Evolutionary conservation across 2,329 filamentous ascomycete genomes (phyloP), one percentile per base, ranked within the genome.

Genomic region (Venturia oleaginea): DNA sequence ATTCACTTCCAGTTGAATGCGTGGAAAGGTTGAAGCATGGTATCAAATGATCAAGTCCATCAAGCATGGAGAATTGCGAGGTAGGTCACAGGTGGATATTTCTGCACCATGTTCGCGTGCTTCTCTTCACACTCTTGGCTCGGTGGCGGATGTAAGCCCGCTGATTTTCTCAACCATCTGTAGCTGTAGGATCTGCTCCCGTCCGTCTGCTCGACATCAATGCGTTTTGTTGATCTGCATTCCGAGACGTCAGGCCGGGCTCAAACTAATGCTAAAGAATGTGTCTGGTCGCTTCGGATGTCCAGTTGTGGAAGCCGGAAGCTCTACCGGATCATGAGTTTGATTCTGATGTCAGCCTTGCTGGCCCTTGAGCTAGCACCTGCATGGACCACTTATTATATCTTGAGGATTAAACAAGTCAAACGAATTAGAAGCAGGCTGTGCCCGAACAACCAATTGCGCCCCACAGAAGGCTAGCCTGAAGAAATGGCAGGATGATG

Each of bases 311-410:
- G 30, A 34, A n/a, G 10, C 3, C 11, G 46, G 43, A n/a, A 48
- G 30, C 11, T 54, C 15, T 4, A 54, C 48, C 24, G 32, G 27
- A 27, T 30, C 15, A 30, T 32, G 10, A 54, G 15, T 22, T n/a
- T 34, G 27, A n/a, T n/a, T 34, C 27, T 55, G 51, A 55, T 55
- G 51, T 55, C 51, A 55, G 51, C 51, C 51, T 34, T 55, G 51
- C 17, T 55, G 27, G 15, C 30, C 51, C 8, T 32, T 17, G 22
- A 22, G 19, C 13, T 24, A 7, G 22, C 46, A 27, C 27, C 51
- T 19, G n/a, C 7, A 55, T 55, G 51, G 27, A 34, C 51, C 51
- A 55, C 51, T 55, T 55, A 34, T 55, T 34, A 34, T 32, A 32
- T n/a, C 15, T 55, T 27, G 27, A 19, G 51, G 27, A n/a, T 34